Base-by-base conservation (phyloP, 352 stramenopile species). In the Phytophthora hybrid region DNA sequence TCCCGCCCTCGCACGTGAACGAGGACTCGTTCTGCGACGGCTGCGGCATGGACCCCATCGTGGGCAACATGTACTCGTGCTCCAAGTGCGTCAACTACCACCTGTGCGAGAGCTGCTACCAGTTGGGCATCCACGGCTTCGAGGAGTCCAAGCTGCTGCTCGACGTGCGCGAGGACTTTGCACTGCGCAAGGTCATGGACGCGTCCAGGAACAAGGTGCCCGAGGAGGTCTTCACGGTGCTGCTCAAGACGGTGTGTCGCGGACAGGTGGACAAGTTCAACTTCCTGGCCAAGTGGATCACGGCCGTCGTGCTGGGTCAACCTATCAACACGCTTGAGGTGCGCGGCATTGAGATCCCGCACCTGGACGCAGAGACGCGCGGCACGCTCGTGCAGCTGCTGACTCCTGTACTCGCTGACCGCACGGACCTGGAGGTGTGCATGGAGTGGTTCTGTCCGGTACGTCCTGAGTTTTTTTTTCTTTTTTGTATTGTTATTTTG, bases 21-120 rank as follows among this genome's bases (percentile, higher is more conserved):
- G 86, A 94, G 14, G 88, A 97, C 72, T 96, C 90, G 69, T 97
- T 97, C 82, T 97, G 90, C 71, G 90, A 97, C 64, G 90, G 90
- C 63, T 97, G 90, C 60, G 90, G 90, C 65, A 94, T 97, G 90
- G 89, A 96, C 68, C 90, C 90, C 18, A 93, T 97, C 69, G 76
- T 96, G 16, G 90, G 90, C 34, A 88, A 95, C 80, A 95, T 95
- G 88, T 97, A 93, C 67, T 93, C 90, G 63, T 97, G 90, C 78
- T 96, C 89, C 66, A 89, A 84, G 71, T 97, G 90, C 75, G 74
- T 83, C 49, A 96, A 97, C 71, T 97, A 93, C 73, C 81, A 79
- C 58, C 73, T 97, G 34, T 97, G 90, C 64, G 84, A 93, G 69
- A 81, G 75, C 56, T 97, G 90, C 74, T 97, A 97, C 78, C 85